A percentile compares a stretch with the other conserved stretches of the same genome.
Evolutionary conservation across 805 yeast species (phyloP).

Genomic region (Brettanomyces sp.): DNA sequence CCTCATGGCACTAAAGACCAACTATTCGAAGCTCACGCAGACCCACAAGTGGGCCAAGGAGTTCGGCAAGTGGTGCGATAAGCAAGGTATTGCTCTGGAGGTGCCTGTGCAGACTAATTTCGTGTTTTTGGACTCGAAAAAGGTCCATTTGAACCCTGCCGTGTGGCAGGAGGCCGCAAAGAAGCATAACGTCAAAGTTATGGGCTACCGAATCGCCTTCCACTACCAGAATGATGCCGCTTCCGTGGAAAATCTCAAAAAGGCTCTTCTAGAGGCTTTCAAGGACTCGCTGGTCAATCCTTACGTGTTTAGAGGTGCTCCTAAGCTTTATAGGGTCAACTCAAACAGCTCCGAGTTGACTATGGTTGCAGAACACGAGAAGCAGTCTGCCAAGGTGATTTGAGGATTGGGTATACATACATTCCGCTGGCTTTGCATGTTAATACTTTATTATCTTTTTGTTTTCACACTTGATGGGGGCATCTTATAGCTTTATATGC

Average conservation of each 20-base stretch:
- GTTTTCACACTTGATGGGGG: no score
- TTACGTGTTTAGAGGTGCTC: constrained; percentile 18
- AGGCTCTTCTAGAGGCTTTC: constrained; percentile 47
- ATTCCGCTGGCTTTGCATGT: no score
- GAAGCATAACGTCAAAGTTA: constrained; percentile 51
- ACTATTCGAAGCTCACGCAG: constrained; percentile 44
- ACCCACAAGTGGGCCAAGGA: constrained; percentile 46
- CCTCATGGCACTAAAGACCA: constrained; percentile 62
- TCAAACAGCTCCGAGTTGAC: neutral
- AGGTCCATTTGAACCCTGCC: constrained; percentile 44
- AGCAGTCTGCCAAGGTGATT: neutral
- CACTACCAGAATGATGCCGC: constrained; percentile 57
- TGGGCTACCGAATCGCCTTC: constrained; percentile 74
- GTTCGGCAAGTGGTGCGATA: constrained; percentile 41
- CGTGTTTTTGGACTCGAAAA: constrained; percentile 58
- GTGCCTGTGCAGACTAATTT: constrained; percentile 81
- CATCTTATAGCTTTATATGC: no score
- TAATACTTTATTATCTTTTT: no score
- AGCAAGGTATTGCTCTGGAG: constrained; percentile 47
- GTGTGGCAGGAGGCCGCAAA: constrained; percentile 30
- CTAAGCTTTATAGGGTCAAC: constrained; percentile 9
- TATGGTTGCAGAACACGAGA: constrained; percentile 1
- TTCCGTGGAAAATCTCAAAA: constrained; percentile 47
- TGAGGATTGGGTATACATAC: neutral
- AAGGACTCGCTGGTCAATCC: constrained; percentile 48